Evolutionary conservation across 176 grass and related monocot species (phyloP).

Genomic region (Melocanna baccifera): DNA sequence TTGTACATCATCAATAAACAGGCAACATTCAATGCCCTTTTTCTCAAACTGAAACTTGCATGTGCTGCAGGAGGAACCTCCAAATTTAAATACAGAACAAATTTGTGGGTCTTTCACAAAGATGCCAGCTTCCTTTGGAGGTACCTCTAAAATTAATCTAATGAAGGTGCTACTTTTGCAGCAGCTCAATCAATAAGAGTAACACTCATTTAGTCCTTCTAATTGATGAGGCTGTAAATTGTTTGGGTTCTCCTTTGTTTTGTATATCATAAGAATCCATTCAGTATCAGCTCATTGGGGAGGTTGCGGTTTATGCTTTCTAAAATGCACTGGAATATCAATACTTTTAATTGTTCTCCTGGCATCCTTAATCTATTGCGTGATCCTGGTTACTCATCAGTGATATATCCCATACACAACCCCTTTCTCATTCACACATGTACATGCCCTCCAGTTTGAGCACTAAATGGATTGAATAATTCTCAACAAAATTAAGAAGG

Average conservation of each 20-base stretch:
- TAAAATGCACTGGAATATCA: neutral
- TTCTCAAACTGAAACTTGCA: constrained; percentile 20
- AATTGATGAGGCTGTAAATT: neutral
- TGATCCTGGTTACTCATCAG: no score
- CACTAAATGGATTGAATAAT: no score
- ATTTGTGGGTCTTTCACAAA: constrained; percentile 56
- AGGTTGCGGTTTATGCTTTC: neutral
- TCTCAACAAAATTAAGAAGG: no score
- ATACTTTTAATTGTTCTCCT: constrained; percentile 5
- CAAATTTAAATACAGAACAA: constrained; percentile 55
- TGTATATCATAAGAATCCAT: neutral
- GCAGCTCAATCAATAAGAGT: constrained; percentile 52
- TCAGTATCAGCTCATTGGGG: constrained; percentile 21
- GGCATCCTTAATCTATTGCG: neutral
- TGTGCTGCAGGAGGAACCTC: constrained; percentile 56
- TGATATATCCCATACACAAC: no score
- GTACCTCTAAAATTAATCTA: constrained; percentile 57
- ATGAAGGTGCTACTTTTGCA: constrained; percentile 52
- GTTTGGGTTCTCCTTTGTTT: constrained; percentile 25
- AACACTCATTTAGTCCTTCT: constrained; percentile 33
- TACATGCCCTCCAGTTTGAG: no score
- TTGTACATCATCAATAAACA: constrained; percentile 24
- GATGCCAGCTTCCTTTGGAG: constrained; percentile 66
- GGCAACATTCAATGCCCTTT: constrained; percentile 12
- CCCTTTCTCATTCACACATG: no score